phyloP scores from a whole-genome alignment of 2,329 filamentous ascomycete species.

The Colletotrichum orbiculare region DNA sequence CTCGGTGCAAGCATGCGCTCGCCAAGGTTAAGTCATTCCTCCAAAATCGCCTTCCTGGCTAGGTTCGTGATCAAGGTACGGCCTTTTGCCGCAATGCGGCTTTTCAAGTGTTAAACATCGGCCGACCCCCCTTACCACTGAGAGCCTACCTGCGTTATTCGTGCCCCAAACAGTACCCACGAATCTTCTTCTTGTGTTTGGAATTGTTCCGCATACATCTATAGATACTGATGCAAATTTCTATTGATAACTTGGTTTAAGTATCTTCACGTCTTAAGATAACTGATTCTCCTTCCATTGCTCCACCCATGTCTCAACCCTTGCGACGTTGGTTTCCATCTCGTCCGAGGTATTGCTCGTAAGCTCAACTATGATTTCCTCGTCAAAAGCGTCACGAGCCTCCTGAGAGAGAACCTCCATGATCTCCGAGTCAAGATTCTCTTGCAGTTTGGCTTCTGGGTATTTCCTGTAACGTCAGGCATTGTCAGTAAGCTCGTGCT shows the following conservation, averaged over 20 bases:
- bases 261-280: neutral
- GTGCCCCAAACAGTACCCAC: too few relatives aligned
- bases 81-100: too few relatives aligned
- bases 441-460: conserved; percentile 86
- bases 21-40: too few relatives aligned
- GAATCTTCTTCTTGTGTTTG: too few relatives aligned
- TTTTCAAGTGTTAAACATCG: too few relatives aligned
- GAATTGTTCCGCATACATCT: too few relatives aligned
- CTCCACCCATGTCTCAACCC: conserved; percentile 83
- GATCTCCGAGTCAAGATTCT: conserved; percentile 97
- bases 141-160: too few relatives aligned
- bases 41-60: too few relatives aligned
- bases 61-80: too few relatives aligned
- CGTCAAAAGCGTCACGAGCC: conserved; percentile 85
- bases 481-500: neutral
- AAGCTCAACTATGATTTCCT: conserved; percentile 89
- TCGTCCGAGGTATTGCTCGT: conserved; percentile 84
- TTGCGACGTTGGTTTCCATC: conserved; percentile 88
- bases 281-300: conserved; percentile 78
- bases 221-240: neutral
- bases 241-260: neutral
- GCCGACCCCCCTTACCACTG: too few relatives aligned
- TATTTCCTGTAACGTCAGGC: conserved; percentile 70
- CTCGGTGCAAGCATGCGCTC: too few relatives aligned
- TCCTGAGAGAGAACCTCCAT: conserved; percentile 95